A percentile compares a stretch with the other conserved stretches of the same genome.
Conservation (phyloP, 371 early-diverging fungal genomes). For the Mucor racemosus region DNA sequence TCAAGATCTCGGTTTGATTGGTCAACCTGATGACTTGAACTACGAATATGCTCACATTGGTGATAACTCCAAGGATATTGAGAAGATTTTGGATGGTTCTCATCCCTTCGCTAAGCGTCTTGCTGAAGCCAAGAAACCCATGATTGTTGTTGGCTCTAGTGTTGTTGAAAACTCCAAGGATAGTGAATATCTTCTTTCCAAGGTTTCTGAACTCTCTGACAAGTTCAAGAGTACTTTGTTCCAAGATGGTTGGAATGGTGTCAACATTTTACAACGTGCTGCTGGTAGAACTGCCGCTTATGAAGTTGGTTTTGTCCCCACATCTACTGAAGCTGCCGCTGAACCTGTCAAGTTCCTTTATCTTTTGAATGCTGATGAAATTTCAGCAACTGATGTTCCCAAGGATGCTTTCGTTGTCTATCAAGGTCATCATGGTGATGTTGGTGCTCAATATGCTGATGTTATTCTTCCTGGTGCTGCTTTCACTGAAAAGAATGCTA, state of each 20-base stretch:
- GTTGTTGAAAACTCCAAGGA: conserved; percentile 80
- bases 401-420: conserved; percentile 96
- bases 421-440: conserved; percentile 98
- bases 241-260: conserved; percentile 87
- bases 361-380: conserved; percentile 92
- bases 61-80: conserved; percentile 67
- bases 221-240: conserved; percentile 72
- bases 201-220: conserved; percentile 71
- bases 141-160: conserved; percentile 89
- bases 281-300: conserved; percentile 89
- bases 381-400: conserved; percentile 76
- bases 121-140: conserved; percentile 85
- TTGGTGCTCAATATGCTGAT: conserved; percentile 93
- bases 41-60: conserved; percentile 93
- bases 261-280: conserved; percentile 89
- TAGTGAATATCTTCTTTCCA: conserved; percentile 69
- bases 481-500: conserved; percentile 96
- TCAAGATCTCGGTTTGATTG: conserved; percentile 84
- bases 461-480: conserved; percentile 96
- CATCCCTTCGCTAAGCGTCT: conserved; percentile 82
- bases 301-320: conserved; percentile 87
- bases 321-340: conserved; percentile 46
- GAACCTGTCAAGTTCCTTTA: conserved; percentile 79
- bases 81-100: conserved; percentile 70
- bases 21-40: conserved; percentile 78